Base-by-base conservation (phyloP, 2,329 filamentous ascomycete genomes). In the Drechmeria coniospora region DNA sequence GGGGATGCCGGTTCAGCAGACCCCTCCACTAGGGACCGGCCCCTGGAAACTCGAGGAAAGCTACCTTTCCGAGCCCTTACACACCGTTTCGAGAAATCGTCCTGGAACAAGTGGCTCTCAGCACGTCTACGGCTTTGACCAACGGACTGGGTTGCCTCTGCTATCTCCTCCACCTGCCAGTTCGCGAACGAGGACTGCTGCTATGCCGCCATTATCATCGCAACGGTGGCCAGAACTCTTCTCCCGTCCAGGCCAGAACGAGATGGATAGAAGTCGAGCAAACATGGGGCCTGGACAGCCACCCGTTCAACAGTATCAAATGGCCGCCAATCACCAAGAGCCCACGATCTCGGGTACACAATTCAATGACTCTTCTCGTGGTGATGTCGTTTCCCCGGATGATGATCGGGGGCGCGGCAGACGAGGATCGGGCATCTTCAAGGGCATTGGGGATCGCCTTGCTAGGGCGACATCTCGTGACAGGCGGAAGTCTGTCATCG, bases 11-110 rank as follows among this genome's bases (percentile, higher is more conserved):
- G 27, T 26, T 13, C 31, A 37, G n/a, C 37, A 37, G 19, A 30
- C 30, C 11, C 30, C 28, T 5, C 51, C 41, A 16, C 48, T 62
- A 3, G 54, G 56, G 15, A 57, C 55, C n/a, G 59, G 57, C 0
- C 51, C 53, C 12, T 72, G 67, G 66, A 65, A 60, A 27, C 45
- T 66, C 5, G 57, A 70, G 35, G 65, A 69, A 45, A 71, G 67
- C 8, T 56, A 65, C 32, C 49, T 72, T 20, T 47, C 57, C 1
- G 57, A 65, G 35, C 68, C 68, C 15, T 50, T 70, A 12, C 48
- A 54, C 28, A 31, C 35, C 4, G 41, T 50, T 3, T 38, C 44
- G 8, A 48, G 47, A 28, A 51, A 51, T 26, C 48, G 52, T 13
- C 40, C 50, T 14, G 48, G 44, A 12, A 48, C 47, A 2, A 40